Conservation (phyloP, 208 protist genomes). For the Entamoeba invadens region DNA sequence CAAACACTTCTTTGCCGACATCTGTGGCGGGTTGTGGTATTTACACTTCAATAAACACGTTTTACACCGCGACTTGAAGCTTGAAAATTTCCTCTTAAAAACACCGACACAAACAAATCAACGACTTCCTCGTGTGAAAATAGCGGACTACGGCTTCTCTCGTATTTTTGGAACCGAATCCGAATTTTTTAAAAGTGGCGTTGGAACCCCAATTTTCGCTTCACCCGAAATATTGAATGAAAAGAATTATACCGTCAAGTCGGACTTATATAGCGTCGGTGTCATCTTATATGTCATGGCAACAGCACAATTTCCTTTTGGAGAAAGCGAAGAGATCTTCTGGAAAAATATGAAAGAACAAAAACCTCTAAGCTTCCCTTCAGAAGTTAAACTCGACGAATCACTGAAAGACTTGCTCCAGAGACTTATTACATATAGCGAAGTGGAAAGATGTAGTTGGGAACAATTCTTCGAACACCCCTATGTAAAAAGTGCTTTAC, state of each 20-base stretch:
- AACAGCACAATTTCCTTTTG: not conserved
- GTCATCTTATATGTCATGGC: conserved; percentile 26
- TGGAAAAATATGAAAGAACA: not conserved
- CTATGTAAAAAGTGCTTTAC: not conserved
- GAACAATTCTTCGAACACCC: not conserved
- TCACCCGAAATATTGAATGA: conserved; percentile 30
- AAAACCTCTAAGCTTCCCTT: not conserved
- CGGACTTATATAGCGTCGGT: conserved; percentile 37
- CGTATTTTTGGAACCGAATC: not conserved
- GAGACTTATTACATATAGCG: not conserved
- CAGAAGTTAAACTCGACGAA: not conserved
- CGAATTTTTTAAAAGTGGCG: not conserved
- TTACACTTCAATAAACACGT: not conserved
- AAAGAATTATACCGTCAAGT: conserved; percentile 29
- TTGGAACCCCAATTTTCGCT: conserved; percentile 36
- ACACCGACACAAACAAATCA: not conserved
- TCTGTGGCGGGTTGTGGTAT: not conserved
- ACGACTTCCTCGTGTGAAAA: not conserved
- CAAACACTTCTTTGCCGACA: not conserved
- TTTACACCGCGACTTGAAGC: not conserved
- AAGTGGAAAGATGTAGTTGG: not conserved
- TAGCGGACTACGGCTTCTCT: not conserved
- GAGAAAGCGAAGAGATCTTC: not conserved
- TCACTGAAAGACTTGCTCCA: not conserved
- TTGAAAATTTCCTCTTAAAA: not conserved